Percentiles rank a stretch among this genome's conserved stretches.
phyloP scores from a whole-genome alignment of 345 rosid genomes.

The Dipteronia sinensis region DNA sequence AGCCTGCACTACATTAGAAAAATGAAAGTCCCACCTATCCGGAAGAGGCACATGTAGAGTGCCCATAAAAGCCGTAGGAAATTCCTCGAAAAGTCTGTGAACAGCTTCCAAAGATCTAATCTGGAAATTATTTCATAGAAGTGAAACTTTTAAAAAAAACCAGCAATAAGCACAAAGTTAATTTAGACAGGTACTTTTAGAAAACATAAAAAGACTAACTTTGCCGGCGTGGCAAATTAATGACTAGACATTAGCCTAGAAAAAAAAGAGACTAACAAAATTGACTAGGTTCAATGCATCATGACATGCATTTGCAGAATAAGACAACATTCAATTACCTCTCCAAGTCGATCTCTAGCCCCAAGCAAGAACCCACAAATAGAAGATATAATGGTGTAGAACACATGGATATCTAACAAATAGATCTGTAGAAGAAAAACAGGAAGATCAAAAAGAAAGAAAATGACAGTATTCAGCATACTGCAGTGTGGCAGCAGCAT shows the following conservation, averaged over 20 bases:
- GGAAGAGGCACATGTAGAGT: constrained; percentile 63
- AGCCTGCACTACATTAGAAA: background rate
- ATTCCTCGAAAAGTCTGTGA: constrained; percentile 80
- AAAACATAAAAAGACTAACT: background rate
- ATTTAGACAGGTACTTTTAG: background rate
- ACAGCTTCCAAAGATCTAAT: constrained; percentile 92
- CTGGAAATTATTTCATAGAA: constrained; percentile 42
- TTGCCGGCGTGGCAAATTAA: background rate
- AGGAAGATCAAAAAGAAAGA: constrained; percentile 12
- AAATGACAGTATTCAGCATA: background rate
- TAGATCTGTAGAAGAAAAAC: constrained; percentile 62
- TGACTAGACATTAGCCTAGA: constrained; percentile 17
- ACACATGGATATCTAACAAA: constrained; percentile 77
- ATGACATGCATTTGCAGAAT: background rate
- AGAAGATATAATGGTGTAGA: constrained; percentile 86
- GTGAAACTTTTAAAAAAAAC: constrained; percentile 10
- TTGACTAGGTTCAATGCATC: background rate
- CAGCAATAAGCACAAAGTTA: constrained; percentile 8
- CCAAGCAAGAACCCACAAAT: constrained; percentile 93
- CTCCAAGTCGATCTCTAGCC: constrained; percentile 97
- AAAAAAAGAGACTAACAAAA: background rate
- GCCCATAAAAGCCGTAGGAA: constrained; percentile 80
- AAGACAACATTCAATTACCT: constrained; percentile 48
- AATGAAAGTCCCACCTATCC: constrained; percentile 44
- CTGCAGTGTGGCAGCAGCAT: background rate